Evolutionary conservation across 2,329 filamentous ascomycete species (phyloP), one percentile per base, ranked within the genome.

Genomic region (Beauveria sp.): DNA sequence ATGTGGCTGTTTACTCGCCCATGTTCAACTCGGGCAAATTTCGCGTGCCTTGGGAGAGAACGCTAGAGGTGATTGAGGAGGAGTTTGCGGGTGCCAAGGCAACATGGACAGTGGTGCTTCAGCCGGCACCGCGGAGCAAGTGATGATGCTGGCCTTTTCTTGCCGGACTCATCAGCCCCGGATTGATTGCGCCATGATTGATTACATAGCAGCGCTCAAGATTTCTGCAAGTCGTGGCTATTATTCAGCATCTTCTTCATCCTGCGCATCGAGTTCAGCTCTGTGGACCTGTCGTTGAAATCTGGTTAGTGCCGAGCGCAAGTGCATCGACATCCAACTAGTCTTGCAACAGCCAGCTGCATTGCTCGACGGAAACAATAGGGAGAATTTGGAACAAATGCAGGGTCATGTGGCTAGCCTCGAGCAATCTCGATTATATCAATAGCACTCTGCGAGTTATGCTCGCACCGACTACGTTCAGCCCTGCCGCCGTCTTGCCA

Each of bases 21-120:
- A 62, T 56, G 60, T 66, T 69, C 61, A 69, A 68, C 40, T 66
- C 68, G 18, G 67, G 67, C 10, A 59, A 63, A 5, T 68, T 68
- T 55, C 62, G 61, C 43, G 66, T 69, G 18, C 65, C 64, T 26
- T 69, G 66, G 68, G 63, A 63, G 24, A 62, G 52, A 48, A 69
- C 67, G 10, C 53, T 62, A 38, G 42, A 31, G 34, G 45, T 51
- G 5, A 61, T 61, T 16, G 28, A 52, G 10, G 57, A 60, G 57
- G 57, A 60, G 26, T 60, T 60, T n/a, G 57, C 45, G 12, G 57
- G 57, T 7, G 48, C 57, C 14, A 14, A 31, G 10, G 57, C 57
- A 12, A 28, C 46, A 12, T 60, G 57, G 48, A 60, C 48, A 1
- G 57, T 60, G 57, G 6, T 60, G 16, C 48, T 60, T 24, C 57